Percentiles rank a stretch among this genome's conserved stretches.
Evolutionary conservation across 805 yeast genomes (phyloP).

Genomic region (Candida multigemmis): DNA sequence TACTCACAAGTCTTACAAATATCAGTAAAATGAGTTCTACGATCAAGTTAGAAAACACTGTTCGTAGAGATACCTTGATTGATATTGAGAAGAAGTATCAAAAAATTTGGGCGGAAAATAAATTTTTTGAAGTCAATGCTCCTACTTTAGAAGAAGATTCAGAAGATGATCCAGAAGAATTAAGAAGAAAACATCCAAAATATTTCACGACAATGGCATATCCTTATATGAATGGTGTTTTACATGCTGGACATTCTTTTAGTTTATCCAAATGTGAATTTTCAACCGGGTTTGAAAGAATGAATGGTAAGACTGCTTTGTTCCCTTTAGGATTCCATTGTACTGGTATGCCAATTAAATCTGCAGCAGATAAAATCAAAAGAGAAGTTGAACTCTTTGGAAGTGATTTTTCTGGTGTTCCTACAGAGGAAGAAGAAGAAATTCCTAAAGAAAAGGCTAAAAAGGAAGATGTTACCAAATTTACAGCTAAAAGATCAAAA

Average conservation of each 20-base stretch:
- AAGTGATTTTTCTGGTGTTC: slow-evolving; percentile 59
- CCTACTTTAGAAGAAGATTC: slow-evolving; percentile 61
- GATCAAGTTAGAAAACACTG: slow-evolving; percentile 51
- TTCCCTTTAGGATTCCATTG: slow-evolving; percentile 98
- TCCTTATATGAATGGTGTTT: slow-evolving; percentile 97
- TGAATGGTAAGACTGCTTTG: slow-evolving; percentile 85
- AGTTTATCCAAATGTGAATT: slow-evolving; percentile 92
- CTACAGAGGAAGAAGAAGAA: slow-evolving; percentile 44
- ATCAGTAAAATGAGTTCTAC: slow-evolving; percentile 26
- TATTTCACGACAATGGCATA: slow-evolving; percentile 92
- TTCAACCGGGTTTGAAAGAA: slow-evolving; percentile 87
- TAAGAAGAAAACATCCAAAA: slow-evolving; percentile 76
- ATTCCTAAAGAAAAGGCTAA: slow-evolving; percentile 20
- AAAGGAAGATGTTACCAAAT: slow-evolving; percentile 79
- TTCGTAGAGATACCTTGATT: slow-evolving; percentile 90
- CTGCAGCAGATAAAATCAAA: slow-evolving; percentile 90
- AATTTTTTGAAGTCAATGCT: slow-evolving; percentile 80
- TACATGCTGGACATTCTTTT: slow-evolving; percentile 96
- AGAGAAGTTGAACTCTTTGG: slow-evolving; percentile 94
- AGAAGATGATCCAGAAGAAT: slow-evolving; percentile 46
- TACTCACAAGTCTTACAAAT: slow-evolving; percentile 1
- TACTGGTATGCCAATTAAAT: slow-evolving; percentile 97
- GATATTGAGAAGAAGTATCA: slow-evolving; percentile 87
- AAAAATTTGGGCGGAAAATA: slow-evolving; percentile 77
- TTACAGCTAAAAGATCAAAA: slow-evolving; percentile 87